Evolutionary conservation across 768 basidiomycete species (phyloP).

Genomic region (Omphalotus guepiniiformis): DNA sequence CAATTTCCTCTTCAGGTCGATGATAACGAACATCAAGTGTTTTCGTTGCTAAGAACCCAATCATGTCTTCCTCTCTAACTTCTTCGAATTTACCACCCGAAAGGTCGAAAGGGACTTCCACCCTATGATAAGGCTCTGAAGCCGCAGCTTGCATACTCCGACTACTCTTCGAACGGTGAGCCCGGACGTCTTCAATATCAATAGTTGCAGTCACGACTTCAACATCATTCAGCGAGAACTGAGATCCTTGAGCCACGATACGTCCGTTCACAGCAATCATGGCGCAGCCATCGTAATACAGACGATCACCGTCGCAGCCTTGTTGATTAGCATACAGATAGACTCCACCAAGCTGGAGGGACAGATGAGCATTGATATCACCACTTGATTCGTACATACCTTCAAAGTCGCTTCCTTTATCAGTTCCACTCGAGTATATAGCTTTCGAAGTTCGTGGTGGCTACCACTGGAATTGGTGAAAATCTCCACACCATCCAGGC

Average conservation of each 20-base stretch:
- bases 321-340: constrained; percentile 99
- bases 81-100: constrained; percentile 72
- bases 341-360: constrained; percentile 80
- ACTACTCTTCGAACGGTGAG: constrained; percentile 80
- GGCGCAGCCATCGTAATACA: constrained; percentile 97
- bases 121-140: constrained; percentile 71
- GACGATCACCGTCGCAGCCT: constrained; percentile 95
- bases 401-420: constrained; percentile 97
- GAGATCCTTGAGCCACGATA: constrained; percentile 91
- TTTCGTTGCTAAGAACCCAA: constrained; percentile 33
- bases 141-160: constrained; percentile 86
- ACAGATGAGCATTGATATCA: background rate
- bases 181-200: constrained; percentile 94
- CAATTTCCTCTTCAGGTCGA: constrained; percentile 92
- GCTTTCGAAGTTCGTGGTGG: constrained; percentile 97
- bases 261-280: constrained; percentile 94
- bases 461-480: constrained; percentile 99
- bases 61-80: constrained; percentile 46
- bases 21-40: constrained; percentile 66
- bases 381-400: constrained; percentile 34
- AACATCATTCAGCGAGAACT: constrained; percentile 94
- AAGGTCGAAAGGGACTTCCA: constrained; percentile 78
- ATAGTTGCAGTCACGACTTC: constrained; percentile 95
- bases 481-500: constrained; percentile 96
- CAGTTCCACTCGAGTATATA: constrained; percentile 85